Evolutionary conservation across 805 yeast genomes (phyloP), one percentile per base, ranked within the genome.

Genomic region (Ogataea degrootiae): DNA sequence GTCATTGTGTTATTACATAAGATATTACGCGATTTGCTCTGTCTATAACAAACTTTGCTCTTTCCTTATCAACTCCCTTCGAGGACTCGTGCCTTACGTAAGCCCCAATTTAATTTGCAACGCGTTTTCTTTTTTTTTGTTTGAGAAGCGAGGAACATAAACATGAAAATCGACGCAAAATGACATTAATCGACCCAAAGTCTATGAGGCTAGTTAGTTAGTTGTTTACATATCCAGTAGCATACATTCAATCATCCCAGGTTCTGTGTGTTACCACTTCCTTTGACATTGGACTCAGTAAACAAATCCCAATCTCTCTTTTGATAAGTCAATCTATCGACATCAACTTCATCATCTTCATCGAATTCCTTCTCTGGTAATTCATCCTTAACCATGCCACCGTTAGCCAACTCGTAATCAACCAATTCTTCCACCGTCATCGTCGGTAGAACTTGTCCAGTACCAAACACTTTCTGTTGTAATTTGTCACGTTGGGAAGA

Each of bases 301-400:
- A 92, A 94, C 51, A 87, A 95, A 67, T 94, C 99, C 98, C 98
- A 94, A 38, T 79, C 76, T 48, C 99, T 75, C 47, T 84, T 80
- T 60, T 86, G 82, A 56, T 84, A 77, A 5, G 96, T 90, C 53
- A 82, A 84, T 33, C 59, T 58, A 55, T 85, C 88, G n/a, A 70
- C 75, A 53, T 68, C 73, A 21, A 76, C 83, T 23, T 73, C 70
- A 51, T 85, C 79, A 51, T 85, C 89, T 47, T 84, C 89, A 46
- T 80, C 82, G 19, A 68, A 71, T 37, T 75, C 77, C 5, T 72
- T 73, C 55, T 71, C 62, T 44, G 69, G 56, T 46, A 68, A 63
- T 49, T 68, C 63, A 60, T 65, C 82, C 61, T 63, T 70, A 37
- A 79, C 72, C 74, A 91, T 85, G 47, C 92, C 91, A 2, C 97